Evolutionary conservation across 2,329 filamentous ascomycete species (phyloP), one percentile per base, ranked within the genome.

Genomic region (Penicillium sp.): DNA sequence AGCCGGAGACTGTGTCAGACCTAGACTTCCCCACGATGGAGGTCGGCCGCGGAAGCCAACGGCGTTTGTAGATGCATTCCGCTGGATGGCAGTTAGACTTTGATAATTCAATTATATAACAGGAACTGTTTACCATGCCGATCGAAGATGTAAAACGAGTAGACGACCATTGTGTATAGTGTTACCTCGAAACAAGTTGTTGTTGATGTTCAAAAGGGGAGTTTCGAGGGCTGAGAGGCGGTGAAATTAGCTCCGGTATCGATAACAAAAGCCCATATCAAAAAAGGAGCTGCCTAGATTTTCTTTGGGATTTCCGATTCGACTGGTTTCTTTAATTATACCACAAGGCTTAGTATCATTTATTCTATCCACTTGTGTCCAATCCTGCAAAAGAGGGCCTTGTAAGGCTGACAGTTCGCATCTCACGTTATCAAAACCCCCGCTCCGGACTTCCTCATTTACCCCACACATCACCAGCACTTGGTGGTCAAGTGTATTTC

Each of bases 141-240:
- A 78, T 99, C 94, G 74, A 99, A 99, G 72, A 99, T 97, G 82
- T 96, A 96, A 78, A 99, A 96, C 57, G 91, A 92, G 78, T 95
- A 97, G 75, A 97, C 89, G 58, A 89, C 87, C 94, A 99, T 97
- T 71, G 66, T 79, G 60, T 38, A n/a, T 31, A 11, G 22, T 43
- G 17, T 19, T 28, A 42, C 16, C 42, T 19, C 17, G 30, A 35
- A 26, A 22, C 30, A 50, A 38, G 50, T 46, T 35, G 42, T 52
- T 51, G 56, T 58, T 58, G 57, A 56, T 63, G 62, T 61, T 63
- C 63, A 63, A n/a, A n/a, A n/a, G 61, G 63, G 58, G 63, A 59
- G 49, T 43, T 50, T 30, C 17, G 30, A 33, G 22, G 31, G 31
- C 35, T 22, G 50, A 41, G 19, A 53, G 63, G 63, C 63, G 63